Conservation (phyloP, 441 rosid genomes). For the Euphorbia schlechtendalii region DNA sequence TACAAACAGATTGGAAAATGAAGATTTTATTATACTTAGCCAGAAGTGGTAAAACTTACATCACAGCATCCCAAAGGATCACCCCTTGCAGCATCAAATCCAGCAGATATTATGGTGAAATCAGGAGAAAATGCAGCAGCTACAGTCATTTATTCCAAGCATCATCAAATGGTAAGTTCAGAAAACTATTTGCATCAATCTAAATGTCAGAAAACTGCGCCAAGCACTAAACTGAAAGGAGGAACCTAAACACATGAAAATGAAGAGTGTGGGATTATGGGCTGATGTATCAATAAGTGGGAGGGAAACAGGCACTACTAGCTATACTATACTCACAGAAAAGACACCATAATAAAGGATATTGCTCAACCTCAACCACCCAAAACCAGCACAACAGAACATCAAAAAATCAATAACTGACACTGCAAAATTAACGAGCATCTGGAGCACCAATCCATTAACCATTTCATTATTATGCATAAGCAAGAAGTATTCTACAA, state of each 20-base stretch:
- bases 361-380: background rate
- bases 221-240: background rate
- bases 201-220: constrained; percentile 4
- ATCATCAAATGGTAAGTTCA: constrained; percentile 19
- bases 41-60: constrained; percentile 38
- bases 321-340: background rate
- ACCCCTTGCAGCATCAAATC: constrained; percentile 99
- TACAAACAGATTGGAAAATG: background rate
- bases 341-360: background rate
- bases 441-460: background rate
- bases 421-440: background rate
- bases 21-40: background rate
- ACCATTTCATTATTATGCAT: background rate
- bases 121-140: constrained; percentile 92
- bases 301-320: background rate
- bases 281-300: background rate
- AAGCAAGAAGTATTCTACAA: background rate
- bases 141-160: constrained; percentile 33
- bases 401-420: background rate
- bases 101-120: constrained; percentile 91
- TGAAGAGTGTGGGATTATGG: background rate
- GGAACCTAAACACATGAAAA: background rate
- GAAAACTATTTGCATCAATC: constrained; percentile 8
- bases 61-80: constrained; percentile 98
- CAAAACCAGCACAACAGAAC: background rate